Evolutionary conservation across 2,329 filamentous ascomycete genomes (phyloP).

Genomic region (Elsinoe australis): DNA sequence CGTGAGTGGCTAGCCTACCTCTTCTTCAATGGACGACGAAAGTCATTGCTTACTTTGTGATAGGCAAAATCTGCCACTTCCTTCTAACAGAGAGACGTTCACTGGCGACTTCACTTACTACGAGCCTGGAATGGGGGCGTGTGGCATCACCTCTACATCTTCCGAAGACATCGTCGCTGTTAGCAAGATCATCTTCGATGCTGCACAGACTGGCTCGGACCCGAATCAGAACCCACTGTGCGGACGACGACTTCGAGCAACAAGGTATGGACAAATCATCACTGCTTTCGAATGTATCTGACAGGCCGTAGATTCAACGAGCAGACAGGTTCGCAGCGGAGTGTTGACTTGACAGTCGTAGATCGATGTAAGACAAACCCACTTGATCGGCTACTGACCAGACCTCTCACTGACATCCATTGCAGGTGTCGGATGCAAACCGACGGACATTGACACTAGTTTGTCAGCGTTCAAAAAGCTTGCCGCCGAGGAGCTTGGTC

Average conservation of each 20-base stretch:
- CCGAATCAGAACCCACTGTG: conserved; percentile 61
- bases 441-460: conserved; percentile 45
- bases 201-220: conserved; percentile 34
- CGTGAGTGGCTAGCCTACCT: conserved; percentile 14
- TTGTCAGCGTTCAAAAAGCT: conserved; percentile 36
- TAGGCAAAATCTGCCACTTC: conserved; percentile 43
- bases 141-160: conserved; percentile 50
- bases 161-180: conserved; percentile 59
- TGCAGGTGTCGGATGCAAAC: conserved; percentile 35
- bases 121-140: conserved; percentile 58
- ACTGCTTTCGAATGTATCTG: neutral
- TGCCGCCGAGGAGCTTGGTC: conserved; percentile 11
- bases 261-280: conserved; percentile 33
- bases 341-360: conserved; percentile 57
- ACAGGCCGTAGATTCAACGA: conserved; percentile 25
- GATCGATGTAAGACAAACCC: conserved; percentile 49
- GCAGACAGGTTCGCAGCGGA: conserved; percentile 40
- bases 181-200: conserved; percentile 60
- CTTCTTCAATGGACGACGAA: neutral
- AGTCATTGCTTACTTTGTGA: conserved; percentile 15
- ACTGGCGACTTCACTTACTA: conserved; percentile 65
- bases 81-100: conserved; percentile 45
- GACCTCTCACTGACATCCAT: neutral
- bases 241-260: conserved; percentile 57
- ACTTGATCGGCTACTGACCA: neutral